Evolutionary conservation across 306 rosid genomes (phyloP), one percentile per base, ranked within the genome.

Genomic region (Alnus glutinosa): DNA sequence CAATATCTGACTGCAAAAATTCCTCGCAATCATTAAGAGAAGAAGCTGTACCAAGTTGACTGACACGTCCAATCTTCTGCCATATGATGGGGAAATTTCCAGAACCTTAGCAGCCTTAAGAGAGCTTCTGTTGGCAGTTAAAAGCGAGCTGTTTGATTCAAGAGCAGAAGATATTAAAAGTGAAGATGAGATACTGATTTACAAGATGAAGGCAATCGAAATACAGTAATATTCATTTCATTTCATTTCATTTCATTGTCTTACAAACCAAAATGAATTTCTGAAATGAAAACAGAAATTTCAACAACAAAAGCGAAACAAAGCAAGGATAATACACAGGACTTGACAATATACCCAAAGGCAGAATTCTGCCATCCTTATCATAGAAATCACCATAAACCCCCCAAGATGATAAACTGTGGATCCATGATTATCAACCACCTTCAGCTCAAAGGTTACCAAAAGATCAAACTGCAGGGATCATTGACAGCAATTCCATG

Each of bases 401-500:
- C 62, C 62, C 7, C 62, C 28, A n/a, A 18, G 28, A 55, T 55
- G 62, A 18, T 30, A 55, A 55, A n/a, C 62, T 55, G 62, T n/a
- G 62, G 62, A 16, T 55, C 57, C 57, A 19, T 55, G 62, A 19
- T 55, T 55, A 55, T 55, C 79, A 69, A 79, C 81, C 79, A 50
- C 59, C 74, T 79, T 52, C 75, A 70, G 66, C 80, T 82, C 85
- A 79, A 79, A 36, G 76, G 57, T 44, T 63, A 51, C 68, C 82
- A 78, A 71, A 80, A 81, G 78, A 18, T 55, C 61, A 55, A 5
- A 55, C 61, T 55, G 62, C 62, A 8, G 62, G 62, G 30, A 78
- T 79, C 74, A 84, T 66, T 83, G 30, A 50, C 58, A 55, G 86
- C 83, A 78, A 78, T 30, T 42, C 58, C 83, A 34, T 32, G 36